Conservation (phyloP, 1,139 yeast species). For the Pichia sp. region DNA sequence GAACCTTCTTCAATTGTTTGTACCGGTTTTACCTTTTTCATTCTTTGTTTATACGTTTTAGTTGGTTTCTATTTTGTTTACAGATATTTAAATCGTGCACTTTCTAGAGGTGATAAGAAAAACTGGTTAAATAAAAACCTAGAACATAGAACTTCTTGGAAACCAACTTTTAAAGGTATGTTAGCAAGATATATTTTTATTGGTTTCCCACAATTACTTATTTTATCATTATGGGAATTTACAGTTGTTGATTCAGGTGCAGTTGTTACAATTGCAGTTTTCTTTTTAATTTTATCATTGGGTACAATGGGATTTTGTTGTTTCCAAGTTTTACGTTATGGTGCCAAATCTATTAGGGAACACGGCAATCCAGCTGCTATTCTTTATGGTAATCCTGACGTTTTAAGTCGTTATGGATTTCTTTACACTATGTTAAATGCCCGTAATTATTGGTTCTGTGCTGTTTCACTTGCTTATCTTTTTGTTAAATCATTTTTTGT, state of each 20-base stretch:
- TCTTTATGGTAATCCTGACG: slow-evolving; percentile 60
- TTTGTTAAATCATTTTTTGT: slow-evolving; percentile 58
- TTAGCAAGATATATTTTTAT: slow-evolving; percentile 63
- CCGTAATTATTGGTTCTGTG: slow-evolving; percentile 68
- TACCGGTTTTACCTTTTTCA: slow-evolving; percentile 72
- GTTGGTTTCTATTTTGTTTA: slow-evolving; percentile 43
- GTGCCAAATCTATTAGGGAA: slow-evolving; percentile 44
- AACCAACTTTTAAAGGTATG: slow-evolving; percentile 56
- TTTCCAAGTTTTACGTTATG: slow-evolving; percentile 53
- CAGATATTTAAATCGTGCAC: slow-evolving; percentile 32
- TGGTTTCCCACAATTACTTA: slow-evolving; percentile 67
- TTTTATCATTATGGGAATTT: slow-evolving; percentile 72
- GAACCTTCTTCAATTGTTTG: slow-evolving; percentile 70
- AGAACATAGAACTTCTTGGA: slow-evolving; percentile 51
- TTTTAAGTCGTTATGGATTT: slow-evolving; percentile 67
- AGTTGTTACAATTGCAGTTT: slow-evolving; percentile 60
- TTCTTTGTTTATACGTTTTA: slow-evolving; percentile 59
- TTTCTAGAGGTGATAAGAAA: slow-evolving; percentile 39
- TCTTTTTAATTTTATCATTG: slow-evolving; percentile 51
- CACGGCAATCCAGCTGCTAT: slow-evolving; percentile 73
- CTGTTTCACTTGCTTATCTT: slow-evolving; percentile 48
- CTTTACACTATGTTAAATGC: slow-evolving; percentile 82
- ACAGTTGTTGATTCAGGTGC: slow-evolving; percentile 68
- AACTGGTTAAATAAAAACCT: slow-evolving; percentile 42
- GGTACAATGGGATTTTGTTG: slow-evolving; percentile 55